Base-by-base conservation (phyloP, 2,329 filamentous ascomycete species). In the Fusarium chaquense region DNA sequence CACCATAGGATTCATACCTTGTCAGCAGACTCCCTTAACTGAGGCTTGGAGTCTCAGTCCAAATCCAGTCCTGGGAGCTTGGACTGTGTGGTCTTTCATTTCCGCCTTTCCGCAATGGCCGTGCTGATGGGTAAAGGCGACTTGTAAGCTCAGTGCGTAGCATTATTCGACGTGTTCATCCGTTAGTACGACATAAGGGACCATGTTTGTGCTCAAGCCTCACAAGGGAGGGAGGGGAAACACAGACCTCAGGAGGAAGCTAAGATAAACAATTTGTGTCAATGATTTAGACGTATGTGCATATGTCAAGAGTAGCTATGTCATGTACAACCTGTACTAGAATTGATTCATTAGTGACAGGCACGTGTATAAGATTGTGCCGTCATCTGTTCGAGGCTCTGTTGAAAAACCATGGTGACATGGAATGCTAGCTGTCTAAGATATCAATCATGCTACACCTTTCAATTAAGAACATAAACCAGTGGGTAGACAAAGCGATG, bases 81-180 rank as follows among this genome's bases (percentile, higher is more conserved):
- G 63, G 67, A 69, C 73, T 52, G 62, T 41, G 35, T 41, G 35
- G 24, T 35, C 12, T 56, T 54, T 74, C 69, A 75, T 75, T 74
- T 75, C 73, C 65, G 56, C 51, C 52, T 56, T 58, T 70, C 68
- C 55, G 54, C 54, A 38, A 51, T 58, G 63, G 38, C 73, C 58
- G 71, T 72, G 71, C 71, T 63, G 53, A 30, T 52, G 40, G 40
- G 26, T 46, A 63, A 60, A 62, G 45, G 60, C 51, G 51, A 71
- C 62, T 58, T 67, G 51, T 33, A 60, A 46, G 47, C 55, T 46
- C 47, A 44, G 47, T 59, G 40, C 40, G 63, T 62, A 49, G 54
- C 47, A 62, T 60, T 65, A 30, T 59, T 60, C 60, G 60, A 71
- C 62, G 62, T 74, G 59, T 73, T 73, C 69, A 55, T 55, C 61